A percentile compares a stretch with the other conserved stretches of the same genome.
Conservation (phyloP, 257 asterid species). For the Solanum sparsipilum region DNA sequence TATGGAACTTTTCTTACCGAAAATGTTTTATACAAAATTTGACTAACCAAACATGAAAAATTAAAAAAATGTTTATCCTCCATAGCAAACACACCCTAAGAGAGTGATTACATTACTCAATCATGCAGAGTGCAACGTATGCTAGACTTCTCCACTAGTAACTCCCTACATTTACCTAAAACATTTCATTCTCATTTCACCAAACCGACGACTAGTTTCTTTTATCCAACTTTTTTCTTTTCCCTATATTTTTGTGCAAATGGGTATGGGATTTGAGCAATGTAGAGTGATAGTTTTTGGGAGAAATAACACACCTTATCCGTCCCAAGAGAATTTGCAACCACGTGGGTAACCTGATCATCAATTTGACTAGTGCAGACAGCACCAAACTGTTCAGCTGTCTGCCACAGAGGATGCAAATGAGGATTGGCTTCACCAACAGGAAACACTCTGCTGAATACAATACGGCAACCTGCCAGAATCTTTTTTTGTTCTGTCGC, state of each 20-base stretch:
- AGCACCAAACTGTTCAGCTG: conserved; percentile 97
- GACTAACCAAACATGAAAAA: background rate
- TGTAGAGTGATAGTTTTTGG: background rate
- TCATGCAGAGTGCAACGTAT: background rate
- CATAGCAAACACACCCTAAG: background rate
- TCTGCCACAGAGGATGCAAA: conserved; percentile 92
- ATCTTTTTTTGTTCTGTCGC: conserved; percentile 78
- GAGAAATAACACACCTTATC: conserved; percentile 56
- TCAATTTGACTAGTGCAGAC: conserved; percentile 75
- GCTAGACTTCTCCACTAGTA: background rate
- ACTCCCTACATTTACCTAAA: background rate
- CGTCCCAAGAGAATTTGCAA: conserved; percentile 87
- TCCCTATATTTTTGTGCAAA: background rate
- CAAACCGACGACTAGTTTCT: background rate
- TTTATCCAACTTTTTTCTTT: background rate
- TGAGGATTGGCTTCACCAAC: conserved; percentile 93
- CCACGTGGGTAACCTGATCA: conserved; percentile 96
- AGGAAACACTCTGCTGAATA: conserved; percentile 92
- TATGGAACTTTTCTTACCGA: background rate
- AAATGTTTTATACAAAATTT: background rate
- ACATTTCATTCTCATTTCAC: background rate
- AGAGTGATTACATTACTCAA: background rate
- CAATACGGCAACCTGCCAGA: conserved; percentile 79
- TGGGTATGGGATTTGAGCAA: background rate
- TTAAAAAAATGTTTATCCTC: background rate